These are phyloP conservation scores for Dichotomopilus funicola DNA, from an alignment of 2,329 filamentous ascomycete species.

Conservation along the genomic window DNA sequence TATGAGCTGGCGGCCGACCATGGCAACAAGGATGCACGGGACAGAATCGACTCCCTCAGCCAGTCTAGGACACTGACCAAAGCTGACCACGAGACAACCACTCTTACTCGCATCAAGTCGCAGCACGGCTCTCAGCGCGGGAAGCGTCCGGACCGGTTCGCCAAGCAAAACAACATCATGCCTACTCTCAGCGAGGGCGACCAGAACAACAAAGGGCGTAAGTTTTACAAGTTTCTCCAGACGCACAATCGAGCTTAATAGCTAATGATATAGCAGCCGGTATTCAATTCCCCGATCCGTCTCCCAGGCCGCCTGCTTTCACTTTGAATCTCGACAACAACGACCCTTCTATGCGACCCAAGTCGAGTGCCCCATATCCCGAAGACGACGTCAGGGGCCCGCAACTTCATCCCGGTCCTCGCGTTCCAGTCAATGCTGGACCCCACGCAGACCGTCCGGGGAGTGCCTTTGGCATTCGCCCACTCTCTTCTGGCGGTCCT, in stretches of 20 bases:
- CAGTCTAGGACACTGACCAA: conserved; percentile 80
- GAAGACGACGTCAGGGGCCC: conserved; percentile 42
- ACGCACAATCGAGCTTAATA: conserved; percentile 15
- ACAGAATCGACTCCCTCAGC: conserved; percentile 75
- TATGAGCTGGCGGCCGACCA: conserved; percentile 84
- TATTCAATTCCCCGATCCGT: conserved; percentile 42
- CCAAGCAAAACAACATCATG: conserved; percentile 41
- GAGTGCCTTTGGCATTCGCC: conserved; percentile 50
- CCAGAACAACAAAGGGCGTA: conserved; percentile 23
- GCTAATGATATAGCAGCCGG: conserved; percentile 35
- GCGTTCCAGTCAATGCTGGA: conserved; percentile 42
- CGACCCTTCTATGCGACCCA: conserved; percentile 37
- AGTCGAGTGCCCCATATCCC: conserved; percentile 46
- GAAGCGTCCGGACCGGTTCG: conserved; percentile 54
- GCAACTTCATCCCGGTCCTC: conserved; percentile 42
- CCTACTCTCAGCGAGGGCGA: conserved; percentile 42
- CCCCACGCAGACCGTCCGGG: conserved; percentile 43
- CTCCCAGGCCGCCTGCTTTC: conserved; percentile 45
- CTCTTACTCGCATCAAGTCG: conserved; percentile 80
- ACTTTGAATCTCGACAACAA: conserved; percentile 40
- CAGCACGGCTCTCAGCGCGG: conserved; percentile 65
- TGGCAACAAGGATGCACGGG: conserved; percentile 82
- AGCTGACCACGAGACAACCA: conserved; percentile 86
- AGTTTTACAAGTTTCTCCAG: conserved; percentile 9
- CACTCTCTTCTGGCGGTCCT: conserved; percentile 33